A percentile compares a stretch with the other conserved stretches of the same genome.
Conservation (phyloP, 306 rosid genomes). For the Prunus davidiana region DNA sequence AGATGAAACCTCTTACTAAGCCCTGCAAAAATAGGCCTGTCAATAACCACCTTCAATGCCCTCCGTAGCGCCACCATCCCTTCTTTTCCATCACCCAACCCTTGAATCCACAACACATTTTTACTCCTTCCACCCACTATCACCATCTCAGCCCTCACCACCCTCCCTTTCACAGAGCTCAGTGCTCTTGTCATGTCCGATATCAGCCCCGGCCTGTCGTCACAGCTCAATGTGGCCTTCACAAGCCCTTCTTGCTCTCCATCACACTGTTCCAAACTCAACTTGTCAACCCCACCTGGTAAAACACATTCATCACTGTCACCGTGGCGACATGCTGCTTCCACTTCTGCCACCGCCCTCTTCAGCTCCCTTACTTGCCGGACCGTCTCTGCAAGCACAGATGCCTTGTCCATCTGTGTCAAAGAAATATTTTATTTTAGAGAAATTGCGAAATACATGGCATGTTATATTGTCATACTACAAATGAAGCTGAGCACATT, state of each 20-base stretch:
- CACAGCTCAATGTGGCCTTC: conserved; percentile 59
- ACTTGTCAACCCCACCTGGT: conserved; percentile 45
- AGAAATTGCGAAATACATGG: neutral
- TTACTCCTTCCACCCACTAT: conserved; percentile 58
- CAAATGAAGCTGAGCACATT: no score
- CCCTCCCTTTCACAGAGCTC: conserved; percentile 40
- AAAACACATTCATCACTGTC: conserved; percentile 29
- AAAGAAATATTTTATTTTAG: neutral
- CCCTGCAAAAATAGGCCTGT: conserved; percentile 21
- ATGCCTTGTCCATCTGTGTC: conserved; percentile 68
- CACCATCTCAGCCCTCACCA: conserved; percentile 63
- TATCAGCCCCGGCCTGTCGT: conserved; percentile 54
- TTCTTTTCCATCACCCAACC: conserved; percentile 37
- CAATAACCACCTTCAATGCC: conserved; percentile 39
- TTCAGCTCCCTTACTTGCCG: conserved; percentile 50
- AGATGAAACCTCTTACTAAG: neutral
- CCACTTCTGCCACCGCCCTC: conserved; percentile 38
- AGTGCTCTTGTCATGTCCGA: conserved; percentile 41
- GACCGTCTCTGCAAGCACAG: conserved; percentile 55
- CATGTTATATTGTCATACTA: no score
- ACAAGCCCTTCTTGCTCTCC: conserved; percentile 32
- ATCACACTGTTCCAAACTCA: conserved; percentile 37
- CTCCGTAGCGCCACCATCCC: conserved; percentile 41
- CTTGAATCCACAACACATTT: conserved; percentile 49
- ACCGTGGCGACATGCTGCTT: conserved; percentile 23